Percentiles rank a stretch among this genome's conserved stretches.
Conservation (phyloP, 306 rosid species). For the Rosa persica region DNA sequence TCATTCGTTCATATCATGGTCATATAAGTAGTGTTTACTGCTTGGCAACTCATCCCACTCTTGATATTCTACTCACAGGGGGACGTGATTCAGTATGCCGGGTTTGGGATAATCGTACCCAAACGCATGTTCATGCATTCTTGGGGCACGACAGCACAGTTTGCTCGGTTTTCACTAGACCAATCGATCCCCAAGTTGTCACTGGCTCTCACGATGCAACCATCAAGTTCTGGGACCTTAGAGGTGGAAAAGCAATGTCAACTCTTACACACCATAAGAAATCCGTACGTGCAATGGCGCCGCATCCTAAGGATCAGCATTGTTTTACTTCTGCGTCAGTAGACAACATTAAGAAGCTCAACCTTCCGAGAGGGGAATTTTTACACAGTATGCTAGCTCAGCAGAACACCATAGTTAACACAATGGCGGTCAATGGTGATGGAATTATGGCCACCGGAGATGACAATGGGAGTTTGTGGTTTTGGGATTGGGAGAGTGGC, state of each 20-base stretch:
- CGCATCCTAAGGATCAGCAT: constrained; percentile 89
- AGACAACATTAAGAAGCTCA: constrained; percentile 92
- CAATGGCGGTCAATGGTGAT: constrained; percentile 93
- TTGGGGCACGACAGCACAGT: constrained; percentile 94
- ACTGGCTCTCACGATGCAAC: constrained; percentile 96
- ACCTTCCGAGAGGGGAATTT: constrained; percentile 89
- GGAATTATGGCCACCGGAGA: constrained; percentile 97
- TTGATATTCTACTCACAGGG: constrained; percentile 87
- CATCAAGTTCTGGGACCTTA: constrained; percentile 97
- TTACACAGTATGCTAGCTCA: constrained; percentile 81
- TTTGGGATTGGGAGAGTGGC: constrained; percentile 99
- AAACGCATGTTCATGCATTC: constrained; percentile 80
- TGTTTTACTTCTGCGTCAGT: constrained; percentile 96
- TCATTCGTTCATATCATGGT: constrained; percentile 94
- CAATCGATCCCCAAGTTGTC: constrained; percentile 94
- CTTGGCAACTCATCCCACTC: constrained; percentile 92
- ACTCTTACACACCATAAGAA: constrained; percentile 97
- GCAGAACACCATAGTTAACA: constrained; percentile 87
- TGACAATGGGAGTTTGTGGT: constrained; percentile 95
- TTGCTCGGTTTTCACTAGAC: constrained; percentile 87
- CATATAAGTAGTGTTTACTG: constrained; percentile 99
- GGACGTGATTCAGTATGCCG: constrained; percentile 99
- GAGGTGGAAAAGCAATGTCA: constrained; percentile 94
- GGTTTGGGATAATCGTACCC: constrained; percentile 98
- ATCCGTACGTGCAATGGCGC: constrained; percentile 91